Percentiles rank a stretch among this genome's conserved stretches.
These are phyloP conservation scores for Aspergillus calidoustus DNA, from an alignment of 2,329 filamentous ascomycete species.

Conservation along the genomic window DNA sequence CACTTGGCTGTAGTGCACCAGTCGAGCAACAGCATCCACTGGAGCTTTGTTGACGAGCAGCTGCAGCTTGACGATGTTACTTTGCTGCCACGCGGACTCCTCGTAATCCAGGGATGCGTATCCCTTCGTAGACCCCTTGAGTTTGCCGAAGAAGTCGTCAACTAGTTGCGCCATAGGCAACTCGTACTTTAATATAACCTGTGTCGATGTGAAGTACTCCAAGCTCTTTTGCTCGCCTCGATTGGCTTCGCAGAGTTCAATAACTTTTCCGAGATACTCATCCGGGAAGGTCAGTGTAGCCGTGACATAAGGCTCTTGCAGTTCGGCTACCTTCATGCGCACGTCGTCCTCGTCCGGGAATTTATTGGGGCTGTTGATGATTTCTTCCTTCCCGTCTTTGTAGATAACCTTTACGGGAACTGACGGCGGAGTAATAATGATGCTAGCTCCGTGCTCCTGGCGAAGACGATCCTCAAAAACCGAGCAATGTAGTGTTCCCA, in stretches of 20 bases:
- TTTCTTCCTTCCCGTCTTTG: constrained; percentile 73
- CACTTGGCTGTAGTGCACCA: constrained; percentile 82
- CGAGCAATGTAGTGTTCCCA: constrained; percentile 98
- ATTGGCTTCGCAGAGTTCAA: constrained; percentile 90
- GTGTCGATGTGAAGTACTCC: constrained; percentile 87
- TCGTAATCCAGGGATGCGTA: constrained; percentile 98
- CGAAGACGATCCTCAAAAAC: constrained; percentile 95
- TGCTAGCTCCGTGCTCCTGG: constrained; percentile 90
- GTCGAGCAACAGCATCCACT: constrained; percentile 91
- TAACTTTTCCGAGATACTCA: constrained; percentile 91
- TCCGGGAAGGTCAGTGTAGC: constrained; percentile 90
- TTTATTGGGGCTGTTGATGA: constrained; percentile 83
- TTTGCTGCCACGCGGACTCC: constrained; percentile 83
- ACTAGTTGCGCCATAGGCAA: constrained; percentile 87
- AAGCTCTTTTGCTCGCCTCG: constrained; percentile 85
- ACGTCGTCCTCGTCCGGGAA: constrained; percentile 76
- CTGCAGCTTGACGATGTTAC: constrained; percentile 84
- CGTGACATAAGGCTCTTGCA: constrained; percentile 76
- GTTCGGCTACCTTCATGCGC: constrained; percentile 60
- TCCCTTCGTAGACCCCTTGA: constrained; percentile 91
- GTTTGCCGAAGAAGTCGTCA: constrained; percentile 95
- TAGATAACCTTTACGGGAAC: constrained; percentile 89
- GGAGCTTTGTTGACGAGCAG: constrained; percentile 90
- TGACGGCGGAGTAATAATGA: constrained; percentile 95
- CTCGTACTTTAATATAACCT: constrained; percentile 94